Evolutionary conservation across 2,329 filamentous ascomycete species (phyloP), one percentile per base, ranked within the genome.

Genomic region (Colletotrichum sp.): DNA sequence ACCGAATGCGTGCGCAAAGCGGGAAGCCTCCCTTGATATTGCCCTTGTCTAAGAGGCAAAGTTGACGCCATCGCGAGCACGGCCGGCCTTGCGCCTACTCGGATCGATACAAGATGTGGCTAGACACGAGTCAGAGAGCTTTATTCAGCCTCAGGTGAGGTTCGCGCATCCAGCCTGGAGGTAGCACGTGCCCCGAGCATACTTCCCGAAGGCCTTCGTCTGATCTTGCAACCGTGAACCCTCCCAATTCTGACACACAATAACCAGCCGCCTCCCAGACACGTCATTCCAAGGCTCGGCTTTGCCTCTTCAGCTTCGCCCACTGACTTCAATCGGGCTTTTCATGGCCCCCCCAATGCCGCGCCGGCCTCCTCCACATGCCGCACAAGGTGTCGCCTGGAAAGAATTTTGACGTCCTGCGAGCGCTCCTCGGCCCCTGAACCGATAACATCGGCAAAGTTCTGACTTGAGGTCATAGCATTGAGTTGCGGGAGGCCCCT

Each of bases 401-500:
- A 18, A 43, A 18, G 39, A 30, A 39, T n/a, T 13, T 52, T 24
- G 52, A 48, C 36, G 21, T 63, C 30, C 24, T 21, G 26, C 16
- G 28, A 60, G n/a, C 39, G 43, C 60, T 34, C 28, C 15, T 43
- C 34, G 43, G 30, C 43, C 24, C 34, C 57, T 32, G 48, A 59
- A 39, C 36, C 15, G 9, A 48, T 36, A 60, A 59, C 55, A 75
- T 72, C 39, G 57, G 55, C 73, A 75, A 30, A 75, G 24, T 64
- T 63, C 63, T 63, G 39, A 24, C 30, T 52, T 28, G 30, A 24
- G 55, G 69, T 67, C 69, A 67, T 59, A 64, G 68, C 69, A 75
- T 72, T 75, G 34, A 72, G 63, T 75, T 75, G 26, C 69, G 73
- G 69, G 73, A 75, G 57, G 39, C 69, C 63, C 55, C 57, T 72